These are phyloP conservation scores for Sugiyamaella smithiae DNA, from an alignment of 805 yeast genomes.

Conservation along the genomic window DNA sequence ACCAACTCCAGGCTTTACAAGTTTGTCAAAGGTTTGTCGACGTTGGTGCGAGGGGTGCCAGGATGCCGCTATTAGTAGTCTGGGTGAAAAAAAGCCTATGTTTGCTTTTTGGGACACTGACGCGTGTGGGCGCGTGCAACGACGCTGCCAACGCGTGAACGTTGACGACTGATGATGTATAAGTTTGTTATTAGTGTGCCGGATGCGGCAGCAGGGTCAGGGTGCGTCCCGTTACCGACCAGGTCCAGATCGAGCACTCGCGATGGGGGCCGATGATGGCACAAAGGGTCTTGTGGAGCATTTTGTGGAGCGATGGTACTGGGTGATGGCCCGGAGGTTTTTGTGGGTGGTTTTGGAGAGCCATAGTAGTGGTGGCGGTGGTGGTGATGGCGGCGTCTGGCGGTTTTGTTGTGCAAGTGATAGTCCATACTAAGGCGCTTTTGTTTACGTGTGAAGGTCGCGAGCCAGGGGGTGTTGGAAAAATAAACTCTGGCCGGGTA, in stretches of 20 bases:
- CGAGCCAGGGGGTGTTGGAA: conserved; percentile 1
- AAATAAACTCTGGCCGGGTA: not conserved
- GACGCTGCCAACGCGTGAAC: conserved; percentile 6
- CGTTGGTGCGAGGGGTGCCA: not conserved
- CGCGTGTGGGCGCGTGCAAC: conserved; percentile 7
- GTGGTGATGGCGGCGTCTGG: not conserved
- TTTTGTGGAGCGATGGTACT: not conserved
- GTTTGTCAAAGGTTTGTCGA: not conserved
- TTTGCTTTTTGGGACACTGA: conserved; percentile 5
- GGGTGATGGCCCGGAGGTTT: not conserved
- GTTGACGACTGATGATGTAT: not conserved
- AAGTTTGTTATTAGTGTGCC: conserved; percentile 5
- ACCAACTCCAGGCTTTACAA: not conserved
- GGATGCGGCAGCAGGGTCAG: conserved; percentile 5
- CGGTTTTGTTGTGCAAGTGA: too few species aligned
- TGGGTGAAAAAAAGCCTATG: not conserved
- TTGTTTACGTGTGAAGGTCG: not conserved
- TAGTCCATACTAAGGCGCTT: not conserved
- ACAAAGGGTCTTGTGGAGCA: not conserved
- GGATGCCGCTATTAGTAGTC: conserved; percentile 3
- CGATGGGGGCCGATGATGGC: not conserved
- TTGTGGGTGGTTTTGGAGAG: not conserved
- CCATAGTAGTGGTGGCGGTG: not conserved
- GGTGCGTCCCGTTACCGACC: not conserved
- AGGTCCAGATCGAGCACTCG: not conserved